Evolutionary conservation across 2,329 filamentous ascomycete genomes (phyloP), one percentile per base, ranked within the genome.

Genomic region (Penicillium paneum): DNA sequence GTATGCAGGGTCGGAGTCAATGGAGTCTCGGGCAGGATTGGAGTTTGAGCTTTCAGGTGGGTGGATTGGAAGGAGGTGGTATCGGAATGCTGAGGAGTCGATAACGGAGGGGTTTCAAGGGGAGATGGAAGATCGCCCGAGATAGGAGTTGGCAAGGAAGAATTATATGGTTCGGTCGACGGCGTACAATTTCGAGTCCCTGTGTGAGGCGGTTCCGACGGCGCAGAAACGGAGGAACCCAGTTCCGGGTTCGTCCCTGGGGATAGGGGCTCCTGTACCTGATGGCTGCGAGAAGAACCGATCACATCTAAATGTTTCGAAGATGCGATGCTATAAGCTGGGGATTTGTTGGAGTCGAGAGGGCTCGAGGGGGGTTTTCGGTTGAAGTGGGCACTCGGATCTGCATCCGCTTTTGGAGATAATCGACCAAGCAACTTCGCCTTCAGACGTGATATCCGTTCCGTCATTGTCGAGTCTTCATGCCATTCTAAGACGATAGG

Each of bases 371-470:
- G 51, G 62, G 56, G 55, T 51, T 61, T 59, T 60, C 49, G 51
- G 48, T 55, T 61, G 58, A 50, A 60, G 67, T 62, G 60, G 63
- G 51, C 57, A 55, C 60, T 55, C 56, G 58, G 62, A 45, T 64
- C 67, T 64, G 66, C 62, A 56, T 60, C 64, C 63, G 59, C 54
- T 65, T 66, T 63, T 50, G 62, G 60, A 54, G 72, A 71, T 58
- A 71, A 70, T 67, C 70, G 70, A 53, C 71, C 69, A 56, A 73
- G 62, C 55, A 74, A 65, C 58, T 70, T 72, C 35, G 68, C 64
- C 59, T 71, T 71, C 52, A 71, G 64, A 61, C 67, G 67, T 61
- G 71, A 71, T 32, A 71, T 64, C 42, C 60, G 61, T 58, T 72
- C 69, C 32, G 67, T 61, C 69, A 71, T 71, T 42, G 55, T 70